Conservation (phyloP, 768 basidiomycete genomes). For the Solioccasus polychromus region DNA sequence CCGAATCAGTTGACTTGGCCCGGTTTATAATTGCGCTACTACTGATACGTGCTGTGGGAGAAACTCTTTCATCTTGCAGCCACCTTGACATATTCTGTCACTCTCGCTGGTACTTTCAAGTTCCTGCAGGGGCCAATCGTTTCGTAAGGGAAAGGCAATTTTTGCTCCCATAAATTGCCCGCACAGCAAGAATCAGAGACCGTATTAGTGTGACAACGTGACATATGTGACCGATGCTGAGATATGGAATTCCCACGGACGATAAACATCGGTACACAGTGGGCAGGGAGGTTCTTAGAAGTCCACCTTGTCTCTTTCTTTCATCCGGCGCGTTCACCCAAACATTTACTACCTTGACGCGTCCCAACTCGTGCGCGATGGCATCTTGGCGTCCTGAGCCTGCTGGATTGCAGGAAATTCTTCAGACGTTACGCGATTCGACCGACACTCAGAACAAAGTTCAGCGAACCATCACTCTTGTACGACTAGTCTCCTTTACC, state of each 20-base stretch:
- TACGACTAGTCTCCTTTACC: conserved; percentile 34
- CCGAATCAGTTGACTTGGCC: too few species aligned
- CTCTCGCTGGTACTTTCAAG: too few species aligned
- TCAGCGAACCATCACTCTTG: conserved; percentile 82
- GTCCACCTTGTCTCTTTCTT: conserved; percentile 18
- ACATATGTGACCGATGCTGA: conserved; percentile 30
- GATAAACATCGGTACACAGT: conserved; percentile 37
- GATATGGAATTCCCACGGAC: conserved; percentile 35
- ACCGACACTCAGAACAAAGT: conserved; percentile 71
- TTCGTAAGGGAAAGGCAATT: too few species aligned
- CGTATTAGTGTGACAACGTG: conserved; percentile 20
- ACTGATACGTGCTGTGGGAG: too few species aligned
- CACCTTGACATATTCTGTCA: too few species aligned
- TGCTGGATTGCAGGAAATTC: conserved; percentile 86
- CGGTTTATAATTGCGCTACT: too few species aligned
- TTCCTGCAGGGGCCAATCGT: too few species aligned
- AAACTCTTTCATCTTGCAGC: too few species aligned
- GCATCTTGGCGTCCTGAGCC: conserved; percentile 80
- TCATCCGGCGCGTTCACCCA: conserved; percentile 31
- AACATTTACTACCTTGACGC: conserved; percentile 22
- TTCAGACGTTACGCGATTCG: conserved; percentile 88
- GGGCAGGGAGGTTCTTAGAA: conserved; percentile 6
- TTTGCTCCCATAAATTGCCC: too few species aligned
- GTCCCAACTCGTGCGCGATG: conserved; percentile 44
- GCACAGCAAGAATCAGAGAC: too few species aligned